Evolutionary conservation across 768 basidiomycete genomes (phyloP), one percentile per base, ranked within the genome.

Genomic region (Russula ochroleuca): DNA sequence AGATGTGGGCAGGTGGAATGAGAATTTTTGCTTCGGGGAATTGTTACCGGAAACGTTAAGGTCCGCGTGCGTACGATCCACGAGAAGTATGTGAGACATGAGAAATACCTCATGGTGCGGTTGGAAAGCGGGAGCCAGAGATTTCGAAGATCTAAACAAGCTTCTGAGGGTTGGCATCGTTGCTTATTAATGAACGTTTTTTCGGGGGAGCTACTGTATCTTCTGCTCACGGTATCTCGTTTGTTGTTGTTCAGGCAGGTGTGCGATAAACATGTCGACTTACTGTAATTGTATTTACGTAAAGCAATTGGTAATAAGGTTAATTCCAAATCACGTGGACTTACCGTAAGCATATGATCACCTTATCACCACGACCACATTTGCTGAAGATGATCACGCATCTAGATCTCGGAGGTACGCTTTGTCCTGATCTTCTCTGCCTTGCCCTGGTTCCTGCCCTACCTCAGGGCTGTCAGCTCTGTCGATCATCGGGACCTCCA

Each of bases 31-130:
- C 43, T 50, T 55, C 53, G 38, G 17, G 31, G 45, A 31, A 5
- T 19, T 21, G 35, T 49, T 47, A 43, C 52, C 52, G 37, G 45
- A 59, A 49, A 45, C 31, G 53, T 11, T 28, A 48, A 31, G 17
- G 23, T 11, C 5, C 9, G 6, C 37, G 21, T 9, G 37, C 57
- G 51, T 59, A 45, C 55, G 58, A 49, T 50, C 58, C 55, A 60
- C 52, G 49, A 60, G 63, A 64, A 60, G 58, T 25, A 51, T 11
- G 45, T 53, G 51, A 54, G 23, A 23, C 31, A 31, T 35, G 35
- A 53, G 51, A 58, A 53, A 54, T 57, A 25, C 11, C 48, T 54
- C 51, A 38, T 19, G 49, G 53, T 64, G 52, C 58, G 59, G 63
- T 40, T 56, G 23, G 40, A 64, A 40, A 50, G 57, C 57, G 52